Base-by-base conservation (phyloP, 1,284 basidiomycete genomes). In the Austroboletus rostrupii region DNA sequence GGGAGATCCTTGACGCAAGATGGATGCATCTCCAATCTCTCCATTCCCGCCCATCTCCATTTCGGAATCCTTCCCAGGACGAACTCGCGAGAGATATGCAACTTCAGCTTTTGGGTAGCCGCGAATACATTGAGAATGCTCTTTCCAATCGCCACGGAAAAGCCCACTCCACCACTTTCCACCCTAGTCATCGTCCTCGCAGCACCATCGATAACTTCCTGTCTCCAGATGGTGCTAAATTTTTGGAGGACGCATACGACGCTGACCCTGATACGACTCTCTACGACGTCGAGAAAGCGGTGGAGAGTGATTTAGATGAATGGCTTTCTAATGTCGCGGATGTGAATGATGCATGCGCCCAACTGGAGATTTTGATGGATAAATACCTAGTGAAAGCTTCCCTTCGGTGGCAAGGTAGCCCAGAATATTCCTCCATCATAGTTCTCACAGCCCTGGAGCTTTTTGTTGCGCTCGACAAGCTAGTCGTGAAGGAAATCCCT, bases 181-280 rank as follows among this genome's bases (percentile, higher is more conserved):
- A 47, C 6, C 53, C 44, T 7, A 17, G 17, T 2, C 21, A 36
- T 39, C 42, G 14, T 26, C 21, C 20, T 6, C 21, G 14, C 12
- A 21, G 38, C 21, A 39, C 38, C n/a, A 39, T 39, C 16, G 20
- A 39, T 26, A 20, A 39, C 23, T 23, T 39, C 14, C 23, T 39
- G 38, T 39, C 38, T 39, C 16, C 38, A 5, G 14, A 26, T 23
- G 38, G 38, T 14, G 21, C 21, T 2, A 39, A 39, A 9, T 58
- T 55, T 36, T 53, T 58, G 37, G 16, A 35, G 3, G 16, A 16
- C 8, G 49, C 48, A 3, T 54, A 45, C 32, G 9, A 11, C 11
- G 31, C 45, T 2, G 52, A 66, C 13, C 19, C 57, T 2, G 45
- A 52, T 37, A 5, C 64, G n/a, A 58, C 62, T 2, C 57, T 71